phyloP scores from a whole-genome alignment of 1,284 basidiomycete species.

The Ceratobasidium papillatum region DNA sequence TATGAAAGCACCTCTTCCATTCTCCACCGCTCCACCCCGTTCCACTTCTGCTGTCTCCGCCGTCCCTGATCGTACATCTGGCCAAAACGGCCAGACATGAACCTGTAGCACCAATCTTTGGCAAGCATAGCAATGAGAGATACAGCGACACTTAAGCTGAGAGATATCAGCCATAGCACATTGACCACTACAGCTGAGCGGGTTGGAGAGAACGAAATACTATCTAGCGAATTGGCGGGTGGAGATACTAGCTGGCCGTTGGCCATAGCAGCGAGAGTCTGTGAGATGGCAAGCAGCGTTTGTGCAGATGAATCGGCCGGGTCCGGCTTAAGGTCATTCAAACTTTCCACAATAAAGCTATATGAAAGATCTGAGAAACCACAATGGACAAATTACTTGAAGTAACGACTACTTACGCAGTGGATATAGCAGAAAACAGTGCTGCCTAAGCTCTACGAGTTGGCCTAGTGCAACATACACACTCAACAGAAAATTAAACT shows the following conservation, averaged over 20 bases:
- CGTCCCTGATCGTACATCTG: no score
- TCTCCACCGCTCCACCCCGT: no score
- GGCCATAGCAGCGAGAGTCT: not conserved
- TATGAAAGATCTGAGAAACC: not conserved
- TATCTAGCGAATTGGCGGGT: no score
- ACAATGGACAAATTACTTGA: no score
- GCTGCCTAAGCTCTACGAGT: no score
- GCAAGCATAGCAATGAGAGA: conserved; percentile 5
- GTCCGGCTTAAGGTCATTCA: conserved; percentile 3
- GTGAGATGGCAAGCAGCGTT: not conserved
- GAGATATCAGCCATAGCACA: not conserved
- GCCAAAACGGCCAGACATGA: no score
- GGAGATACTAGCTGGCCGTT: not conserved
- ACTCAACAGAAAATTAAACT: not conserved
- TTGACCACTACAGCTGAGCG: no score
- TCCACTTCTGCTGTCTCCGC: no score
- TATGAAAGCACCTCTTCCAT: no score
- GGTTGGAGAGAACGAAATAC: no score
- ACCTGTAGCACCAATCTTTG: conserved; percentile 13
- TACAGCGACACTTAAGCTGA: not conserved
- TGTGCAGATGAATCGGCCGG: not conserved
- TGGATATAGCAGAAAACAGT: not conserved
- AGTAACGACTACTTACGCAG: not conserved
- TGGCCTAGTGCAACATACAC: not conserved
- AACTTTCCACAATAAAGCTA: conserved; percentile 15